These are phyloP conservation scores for Lecanicillium sp. DNA, from an alignment of 2,329 filamentous ascomycete species.

Conservation along the genomic window DNA sequence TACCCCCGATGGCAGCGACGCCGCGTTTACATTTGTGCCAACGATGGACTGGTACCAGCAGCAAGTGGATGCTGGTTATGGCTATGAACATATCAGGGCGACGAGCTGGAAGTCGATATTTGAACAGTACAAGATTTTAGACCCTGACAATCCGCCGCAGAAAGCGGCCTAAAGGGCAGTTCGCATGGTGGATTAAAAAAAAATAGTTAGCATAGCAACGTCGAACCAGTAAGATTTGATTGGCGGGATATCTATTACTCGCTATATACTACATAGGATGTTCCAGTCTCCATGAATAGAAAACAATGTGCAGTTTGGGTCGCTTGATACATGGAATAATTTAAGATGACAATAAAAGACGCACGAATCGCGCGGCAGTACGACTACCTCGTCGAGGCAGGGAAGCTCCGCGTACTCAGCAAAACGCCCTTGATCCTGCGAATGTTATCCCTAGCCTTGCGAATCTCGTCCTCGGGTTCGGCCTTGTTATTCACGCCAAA, in stretches of 20 bases:
- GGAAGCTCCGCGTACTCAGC: conserved; percentile 67
- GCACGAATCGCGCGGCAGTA: too few relatives aligned
- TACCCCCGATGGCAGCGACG: conserved; percentile 4
- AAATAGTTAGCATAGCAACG: too few relatives aligned
- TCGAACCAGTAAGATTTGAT: too few relatives aligned
- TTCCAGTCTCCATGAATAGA: too few relatives aligned
- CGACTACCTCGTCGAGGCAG: conserved; percentile 32
- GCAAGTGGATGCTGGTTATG: conserved; percentile 37
- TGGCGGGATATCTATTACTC: too few relatives aligned
- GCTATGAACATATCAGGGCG: conserved; percentile 41
- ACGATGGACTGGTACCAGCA: conserved; percentile 46
- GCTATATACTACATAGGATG: too few relatives aligned
- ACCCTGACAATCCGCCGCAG: conserved; percentile 11
- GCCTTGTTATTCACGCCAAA: conserved; percentile 35
- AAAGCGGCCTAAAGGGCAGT: not conserved
- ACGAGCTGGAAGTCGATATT: conserved; percentile 35
- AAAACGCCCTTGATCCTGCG: conserved; percentile 72
- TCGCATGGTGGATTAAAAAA: not conserved
- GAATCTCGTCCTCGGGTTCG: conserved; percentile 63
- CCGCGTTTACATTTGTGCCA: conserved; percentile 33
- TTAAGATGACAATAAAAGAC: too few relatives aligned
- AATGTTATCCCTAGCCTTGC: conserved; percentile 66
- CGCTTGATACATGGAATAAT: too few relatives aligned
- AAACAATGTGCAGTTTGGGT: too few relatives aligned
- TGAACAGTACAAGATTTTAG: conserved; percentile 17